Evolutionary conservation across 2,329 filamentous ascomycete genomes (phyloP), one percentile per base, ranked within the genome.

Genomic region (Botrytis fragariae): DNA sequence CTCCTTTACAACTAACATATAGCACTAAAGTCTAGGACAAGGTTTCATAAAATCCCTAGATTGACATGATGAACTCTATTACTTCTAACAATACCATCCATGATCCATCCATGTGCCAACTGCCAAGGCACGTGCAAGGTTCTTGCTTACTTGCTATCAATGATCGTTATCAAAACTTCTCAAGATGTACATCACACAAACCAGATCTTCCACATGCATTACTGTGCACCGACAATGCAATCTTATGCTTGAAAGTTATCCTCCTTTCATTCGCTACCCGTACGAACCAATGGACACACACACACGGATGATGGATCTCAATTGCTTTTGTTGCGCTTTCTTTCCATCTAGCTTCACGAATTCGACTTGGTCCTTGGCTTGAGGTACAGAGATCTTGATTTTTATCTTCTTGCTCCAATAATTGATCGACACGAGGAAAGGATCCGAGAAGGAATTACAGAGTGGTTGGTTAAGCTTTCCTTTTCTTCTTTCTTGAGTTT

Each of bases 151-250:
- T 4, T 64, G 16, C n/a, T 39, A 61, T 37, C 32, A 37, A 20
- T 64, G 42, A 32, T 45, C 42, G 39, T 45, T 45, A 64, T 64
- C 62, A 64, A 64, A 39, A 18, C 14, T 45, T 35, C n/a, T 42
- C 14, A 29, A 63, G 42, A 63, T n/a, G 16, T 20, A n/a, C 9
- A 25, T n/a, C 37, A 63, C 42, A 44, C 39, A 45, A 25, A 45
- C 18, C 42, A 22, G 62, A 64, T 64, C 42, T 45, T 35, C 39
- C 6, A 14, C 29, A 63, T 32, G 61, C 39, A 63, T 54, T 54
- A n/a, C 48, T 35, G 35, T 68, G 64, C 64, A 68, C 16, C 35
- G 48, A 42, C 48, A 68, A 57, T 42, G 25, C n/a, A 57, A 68
- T 68, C 65, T 57, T 42, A 45, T 45, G 39, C 35, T 25, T n/a